Base-by-base conservation (phyloP, 2,329 filamentous ascomycete genomes). In the Ceratocystis colombiana region DNA sequence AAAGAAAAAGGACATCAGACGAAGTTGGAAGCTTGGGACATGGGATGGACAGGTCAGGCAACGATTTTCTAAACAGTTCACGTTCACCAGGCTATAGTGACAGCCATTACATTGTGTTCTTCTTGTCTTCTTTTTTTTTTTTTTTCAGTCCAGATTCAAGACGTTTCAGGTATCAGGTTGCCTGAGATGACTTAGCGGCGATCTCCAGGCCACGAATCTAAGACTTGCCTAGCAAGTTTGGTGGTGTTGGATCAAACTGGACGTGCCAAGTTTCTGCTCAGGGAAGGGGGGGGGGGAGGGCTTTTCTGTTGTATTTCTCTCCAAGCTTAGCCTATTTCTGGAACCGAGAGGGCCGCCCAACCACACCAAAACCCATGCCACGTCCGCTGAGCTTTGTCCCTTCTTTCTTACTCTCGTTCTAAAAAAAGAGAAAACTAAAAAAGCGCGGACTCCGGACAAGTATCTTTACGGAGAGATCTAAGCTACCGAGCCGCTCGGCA, bases 341-440 rank as follows among this genome's bases (percentile, higher is more conserved):
- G 53, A 10, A 57, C 10, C 25, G 6, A 50, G 20, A 57, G 10
- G 10, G 10, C 33, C 33, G 10, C 37, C 37, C 37, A 41, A 41
- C 37, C 37, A 41, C 53, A 30, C 53, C 25, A 30, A 30, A n/a
- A 57, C 6, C 15, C 5, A 22, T 22, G 48, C 6, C 48, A 33
- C 33, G 55, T 37, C 33, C 28, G 30, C 25, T 59, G 55, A 59
- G 55, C 55, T 59, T 37, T 33, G 55, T 59, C 55, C 30, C 17
- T n/a, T 20, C 15, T 20, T 37, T 30, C 28, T 33, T 59, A 17
- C 55, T 17, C 33, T 59, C 5, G 55, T 59, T 59, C 55, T 59
- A 59, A 59, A 59, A 59, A 59, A 59, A 59, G 55, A 59, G 55
- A 37, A 37, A 33, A 59, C 55, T 59, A 59, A 59, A 59, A 59